Percentiles rank a stretch among this genome's conserved stretches.
Evolutionary conservation across 306 rosid genomes (phyloP).

Genomic region (Vigna unguiculata): DNA sequence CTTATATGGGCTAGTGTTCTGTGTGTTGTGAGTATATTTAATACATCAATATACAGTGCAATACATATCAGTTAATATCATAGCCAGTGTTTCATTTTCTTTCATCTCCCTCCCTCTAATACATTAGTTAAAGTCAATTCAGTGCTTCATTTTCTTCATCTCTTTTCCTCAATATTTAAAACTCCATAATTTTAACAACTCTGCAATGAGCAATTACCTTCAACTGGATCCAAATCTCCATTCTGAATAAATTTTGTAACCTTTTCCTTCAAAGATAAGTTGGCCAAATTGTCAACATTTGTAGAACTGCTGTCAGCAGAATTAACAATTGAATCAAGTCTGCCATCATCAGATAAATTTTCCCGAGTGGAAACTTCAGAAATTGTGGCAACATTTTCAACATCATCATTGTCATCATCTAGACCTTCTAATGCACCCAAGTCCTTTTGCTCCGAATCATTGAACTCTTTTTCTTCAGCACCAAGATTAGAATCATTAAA

Average conservation of each 20-base stretch:
- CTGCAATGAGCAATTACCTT: constrained; percentile 57
- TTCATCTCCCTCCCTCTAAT: not conserved
- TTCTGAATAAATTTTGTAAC: constrained; percentile 77
- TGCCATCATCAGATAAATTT: constrained; percentile 40
- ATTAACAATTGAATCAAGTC: constrained; percentile 34
- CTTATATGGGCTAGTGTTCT: not conserved
- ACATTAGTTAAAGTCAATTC: constrained; percentile 5
- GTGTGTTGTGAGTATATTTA: not conserved
- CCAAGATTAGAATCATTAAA: constrained; percentile 39
- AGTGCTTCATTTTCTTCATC: not conserved
- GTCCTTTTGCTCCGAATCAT: constrained; percentile 45
- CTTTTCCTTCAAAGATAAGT: constrained; percentile 66
- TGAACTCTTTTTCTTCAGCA: constrained; percentile 22
- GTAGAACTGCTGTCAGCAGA: constrained; percentile 49
- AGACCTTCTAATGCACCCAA: constrained; percentile 42
- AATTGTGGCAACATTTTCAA: constrained; percentile 46
- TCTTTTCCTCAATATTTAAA: not conserved
- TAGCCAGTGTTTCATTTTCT: not conserved
- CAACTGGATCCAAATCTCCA: constrained; percentile 77
- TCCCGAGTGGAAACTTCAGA: constrained; percentile 41
- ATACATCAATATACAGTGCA: not conserved
- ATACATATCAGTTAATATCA: not conserved
- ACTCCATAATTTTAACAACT: not conserved
- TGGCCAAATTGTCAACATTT: constrained; percentile 38
- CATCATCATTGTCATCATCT: constrained; percentile 48